These are phyloP conservation scores for Gossypium rotundifolium DNA, from an alignment of 345 rosid genomes.

Conservation along the genomic window DNA sequence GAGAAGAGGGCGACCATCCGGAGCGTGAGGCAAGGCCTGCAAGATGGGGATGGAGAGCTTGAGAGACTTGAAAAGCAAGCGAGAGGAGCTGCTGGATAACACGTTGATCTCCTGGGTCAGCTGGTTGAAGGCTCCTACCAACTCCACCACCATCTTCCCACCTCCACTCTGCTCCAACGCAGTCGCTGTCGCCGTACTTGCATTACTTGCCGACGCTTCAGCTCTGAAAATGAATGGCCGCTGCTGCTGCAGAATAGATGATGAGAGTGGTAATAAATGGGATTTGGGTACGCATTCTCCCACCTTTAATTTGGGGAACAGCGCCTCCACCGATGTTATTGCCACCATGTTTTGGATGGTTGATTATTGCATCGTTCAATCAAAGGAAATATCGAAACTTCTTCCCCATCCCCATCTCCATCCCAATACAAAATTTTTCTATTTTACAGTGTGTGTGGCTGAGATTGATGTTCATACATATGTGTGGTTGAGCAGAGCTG, in stretches of 20 bases:
- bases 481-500: not conserved
- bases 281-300: not conserved
- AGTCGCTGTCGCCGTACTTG: constrained; percentile 19
- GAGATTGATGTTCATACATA: not conserved
- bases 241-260: not conserved
- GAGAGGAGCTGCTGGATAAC: constrained; percentile 70
- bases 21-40: constrained; percentile 52
- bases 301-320: constrained; percentile 2
- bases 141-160: constrained; percentile 95
- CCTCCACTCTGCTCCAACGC: constrained; percentile 73
- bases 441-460: not conserved
- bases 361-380: not conserved
- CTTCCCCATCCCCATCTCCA: not conserved
- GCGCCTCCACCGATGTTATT: not conserved
- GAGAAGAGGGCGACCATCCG: constrained; percentile 70
- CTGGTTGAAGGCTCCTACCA: constrained; percentile 90
- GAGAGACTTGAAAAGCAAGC: constrained; percentile 66
- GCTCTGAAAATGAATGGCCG: not conserved
- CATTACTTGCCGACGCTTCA: constrained; percentile 1
- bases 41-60: constrained; percentile 83
- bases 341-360: not conserved
- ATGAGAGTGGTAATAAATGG: not conserved
- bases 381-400: not conserved
- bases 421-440: not conserved
- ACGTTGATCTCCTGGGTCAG: constrained; percentile 80